These are phyloP conservation scores for Leccinum barrowsii DNA, from an alignment of 768 basidiomycete genomes.

Conservation along the genomic window DNA sequence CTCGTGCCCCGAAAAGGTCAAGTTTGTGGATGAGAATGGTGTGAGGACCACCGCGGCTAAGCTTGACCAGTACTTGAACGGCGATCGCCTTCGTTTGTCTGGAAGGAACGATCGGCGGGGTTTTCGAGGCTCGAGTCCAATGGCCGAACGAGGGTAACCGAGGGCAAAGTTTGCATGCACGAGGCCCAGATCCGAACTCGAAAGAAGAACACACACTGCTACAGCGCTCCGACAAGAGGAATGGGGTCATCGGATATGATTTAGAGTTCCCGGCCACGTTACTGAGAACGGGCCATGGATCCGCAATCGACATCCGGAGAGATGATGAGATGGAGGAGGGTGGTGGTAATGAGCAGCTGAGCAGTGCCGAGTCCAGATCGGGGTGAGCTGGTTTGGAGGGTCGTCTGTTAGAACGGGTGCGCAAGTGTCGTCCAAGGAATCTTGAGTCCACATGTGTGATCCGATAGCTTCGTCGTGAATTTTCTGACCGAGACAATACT, in stretches of 20 bases:
- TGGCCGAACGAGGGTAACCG: background rate
- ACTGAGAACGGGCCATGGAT: constrained; percentile 2
- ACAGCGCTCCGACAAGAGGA: background rate
- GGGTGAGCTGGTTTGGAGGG: constrained; percentile 11
- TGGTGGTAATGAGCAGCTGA: background rate
- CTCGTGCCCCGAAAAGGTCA: background rate
- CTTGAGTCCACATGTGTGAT: constrained; percentile 7
- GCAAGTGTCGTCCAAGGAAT: constrained; percentile 10
- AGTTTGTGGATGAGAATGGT: background rate
- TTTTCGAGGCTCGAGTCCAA: background rate
- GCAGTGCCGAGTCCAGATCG: constrained; percentile 5
- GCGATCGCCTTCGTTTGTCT: background rate
- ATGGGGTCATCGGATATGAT: constrained; percentile 3
- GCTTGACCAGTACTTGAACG: background rate
- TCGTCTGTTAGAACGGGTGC: constrained; percentile 11
- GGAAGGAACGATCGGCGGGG: background rate
- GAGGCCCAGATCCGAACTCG: constrained; percentile 10
- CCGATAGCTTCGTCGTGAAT: constrained; percentile 1
- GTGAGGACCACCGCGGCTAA: background rate
- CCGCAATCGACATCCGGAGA: constrained; percentile 1
- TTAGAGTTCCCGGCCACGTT: constrained; percentile 7
- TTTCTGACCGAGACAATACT: constrained; percentile 14
- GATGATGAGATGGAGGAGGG: background rate
- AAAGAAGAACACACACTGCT: constrained; percentile 7
- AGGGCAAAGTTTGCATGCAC: constrained; percentile 5